These are phyloP conservation scores for Rhexocercosporidium sp. DNA, from an alignment of 2,329 filamentous ascomycete species.

Conservation along the genomic window DNA sequence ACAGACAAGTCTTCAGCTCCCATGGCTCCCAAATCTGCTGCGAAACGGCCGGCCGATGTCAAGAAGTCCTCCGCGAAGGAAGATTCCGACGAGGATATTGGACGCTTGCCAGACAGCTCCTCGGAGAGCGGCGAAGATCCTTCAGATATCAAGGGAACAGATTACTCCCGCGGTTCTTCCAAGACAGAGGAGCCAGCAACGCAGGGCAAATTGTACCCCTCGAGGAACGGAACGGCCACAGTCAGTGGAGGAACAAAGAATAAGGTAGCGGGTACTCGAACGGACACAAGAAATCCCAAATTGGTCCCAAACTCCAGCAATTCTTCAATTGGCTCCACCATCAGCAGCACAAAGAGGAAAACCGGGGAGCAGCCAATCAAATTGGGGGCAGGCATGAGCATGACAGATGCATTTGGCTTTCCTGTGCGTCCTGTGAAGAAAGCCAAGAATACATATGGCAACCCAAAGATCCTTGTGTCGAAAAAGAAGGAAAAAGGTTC, in stretches of 20 bases:
- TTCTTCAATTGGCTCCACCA: conserved; percentile 13
- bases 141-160: conserved; percentile 3
- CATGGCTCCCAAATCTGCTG: conserved; percentile 17
- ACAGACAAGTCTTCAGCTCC: background rate
- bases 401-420: conserved; percentile 28
- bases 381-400: conserved; percentile 27
- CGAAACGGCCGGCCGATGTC: conserved; percentile 4
- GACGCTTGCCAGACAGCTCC: conserved; percentile 15
- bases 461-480: background rate
- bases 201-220: background rate
- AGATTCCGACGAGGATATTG: conserved; percentile 22
- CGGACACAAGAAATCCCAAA: background rate
- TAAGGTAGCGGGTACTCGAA: background rate
- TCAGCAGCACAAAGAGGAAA: conserved; percentile 31
- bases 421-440: background rate
- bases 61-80: background rate
- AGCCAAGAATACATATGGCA: background rate
- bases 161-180: background rate
- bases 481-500: conserved; percentile 5
- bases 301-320: background rate
- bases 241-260: background rate
- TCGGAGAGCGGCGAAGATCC: conserved; percentile 14
- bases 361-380: conserved; percentile 16
- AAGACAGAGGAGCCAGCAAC: background rate
- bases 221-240: background rate